Base-by-base conservation (phyloP, 768 basidiomycete species). In the Mycena chlorophos region DNA sequence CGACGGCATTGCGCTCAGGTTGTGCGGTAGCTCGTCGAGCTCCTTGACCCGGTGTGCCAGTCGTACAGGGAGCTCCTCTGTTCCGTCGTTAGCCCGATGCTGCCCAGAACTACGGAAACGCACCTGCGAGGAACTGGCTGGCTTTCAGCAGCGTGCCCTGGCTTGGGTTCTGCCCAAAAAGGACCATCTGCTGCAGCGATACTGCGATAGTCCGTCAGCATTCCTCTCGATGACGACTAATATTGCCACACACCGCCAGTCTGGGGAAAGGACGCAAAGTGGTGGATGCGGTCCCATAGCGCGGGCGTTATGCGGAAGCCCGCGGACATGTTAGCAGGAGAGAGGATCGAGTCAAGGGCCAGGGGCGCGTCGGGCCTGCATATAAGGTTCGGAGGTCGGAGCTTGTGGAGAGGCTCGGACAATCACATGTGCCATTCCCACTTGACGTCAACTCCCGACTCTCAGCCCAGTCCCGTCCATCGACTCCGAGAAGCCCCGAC, bases 41-140 rank as follows among this genome's bases (percentile, higher is more conserved):
- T 99, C 97, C 69, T 94, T 94, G 20, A 96, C 95, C 26, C 97
- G 84, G 69, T 99, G 97, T 0, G 94, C 94, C 19, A 99, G 81
- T 17, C 97, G 86, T 3, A 99, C 89, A 0, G 96, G 97, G 0
- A 99, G 78, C 66, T 99, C 95, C 78, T 97, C 95, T 87, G 71
- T 37, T 39, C 10, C 22, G 42, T 49, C 16, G 22, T 12, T 23
- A 23, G 34, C 37, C 27, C 17, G 17, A 48, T 25, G 25, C 8
- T 12, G 29, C 26, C 42, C 10, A 38, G 50, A 28, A 13, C 49
- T 52, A 49, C 26, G 39, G 17, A 49, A 52, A 43, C 65, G 22
- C 43, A 90, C 91, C 91, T 55, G 85, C 76, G 3, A 96, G 80
- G 70, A 96, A 96, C 67, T 94, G 91, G 63, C 88, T 88, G 0